Percentiles rank a stretch among this genome's conserved stretches.
Evolutionary conservation across 345 rosid species (phyloP).

Genomic region (Reutealis trisperma): DNA sequence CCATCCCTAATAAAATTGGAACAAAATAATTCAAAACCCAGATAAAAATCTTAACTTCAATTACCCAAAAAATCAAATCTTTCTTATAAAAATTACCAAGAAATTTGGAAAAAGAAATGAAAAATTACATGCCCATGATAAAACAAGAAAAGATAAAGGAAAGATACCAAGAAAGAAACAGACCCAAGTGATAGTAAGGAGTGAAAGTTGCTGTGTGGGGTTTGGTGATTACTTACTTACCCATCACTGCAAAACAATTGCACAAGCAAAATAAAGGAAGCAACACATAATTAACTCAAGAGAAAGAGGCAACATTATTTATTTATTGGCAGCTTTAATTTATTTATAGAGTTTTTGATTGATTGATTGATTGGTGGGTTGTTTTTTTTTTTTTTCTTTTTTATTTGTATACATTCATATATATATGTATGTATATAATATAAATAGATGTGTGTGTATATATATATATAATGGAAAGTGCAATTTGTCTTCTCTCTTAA

Average conservation of each 20-base stretch:
- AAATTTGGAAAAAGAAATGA: not conserved
- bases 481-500: constrained; percentile 30
- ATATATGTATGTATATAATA: too few relatives aligned
- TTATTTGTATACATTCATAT: not conserved
- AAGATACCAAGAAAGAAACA: constrained; percentile 1
- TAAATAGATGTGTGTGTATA: too few relatives aligned
- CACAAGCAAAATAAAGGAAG: constrained; percentile 28
- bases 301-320: constrained; percentile 26
- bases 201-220: constrained; percentile 17
- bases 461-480: constrained; percentile 26
- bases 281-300: constrained; percentile 25
- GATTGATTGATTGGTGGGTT: constrained; percentile 20
- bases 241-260: constrained; percentile 44
- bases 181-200: constrained; percentile 1
- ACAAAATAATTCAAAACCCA: constrained; percentile 22
- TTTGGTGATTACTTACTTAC: constrained; percentile 27
- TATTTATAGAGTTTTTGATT: constrained; percentile 5
- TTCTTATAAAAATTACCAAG: constrained; percentile 4
- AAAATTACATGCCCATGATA: not conserved
- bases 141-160: not conserved
- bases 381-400: not conserved
- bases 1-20: constrained; percentile 48
- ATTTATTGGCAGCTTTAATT: constrained; percentile 22
- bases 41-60: constrained; percentile 14
- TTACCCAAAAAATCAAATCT: constrained; percentile 1